Evolutionary conservation across 75 land plant genomes (phyloP).

Genomic region (Adiantum capillusveneris): DNA sequence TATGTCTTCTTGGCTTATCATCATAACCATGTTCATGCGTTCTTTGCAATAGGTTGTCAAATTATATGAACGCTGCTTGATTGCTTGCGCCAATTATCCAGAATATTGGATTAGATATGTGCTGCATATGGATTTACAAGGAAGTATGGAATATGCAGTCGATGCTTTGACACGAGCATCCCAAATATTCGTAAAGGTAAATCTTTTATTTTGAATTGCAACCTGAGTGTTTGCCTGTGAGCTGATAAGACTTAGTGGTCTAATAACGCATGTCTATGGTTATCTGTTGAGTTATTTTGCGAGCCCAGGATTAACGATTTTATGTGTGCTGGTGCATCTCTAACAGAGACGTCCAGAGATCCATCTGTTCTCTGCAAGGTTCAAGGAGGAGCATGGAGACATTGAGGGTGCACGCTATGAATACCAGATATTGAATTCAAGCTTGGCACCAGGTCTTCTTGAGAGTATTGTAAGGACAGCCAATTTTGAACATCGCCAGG

Average conservation of each 20-base stretch:
- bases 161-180: conserved; percentile 88
- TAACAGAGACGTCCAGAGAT: conserved; percentile 90
- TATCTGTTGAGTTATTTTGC: too few relatives aligned
- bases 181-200: conserved; percentile 91
- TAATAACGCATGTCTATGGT: too few relatives aligned
- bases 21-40: not conserved
- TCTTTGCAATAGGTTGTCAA: conserved; percentile 58
- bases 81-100: conserved; percentile 98
- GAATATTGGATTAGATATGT: conserved; percentile 96
- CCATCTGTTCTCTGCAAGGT: conserved; percentile 84
- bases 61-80: conserved; percentile 84
- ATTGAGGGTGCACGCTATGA: conserved; percentile 62
- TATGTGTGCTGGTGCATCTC: too few relatives aligned
- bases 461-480: conserved; percentile 83
- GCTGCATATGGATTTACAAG: conserved; percentile 66
- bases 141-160: conserved; percentile 67
- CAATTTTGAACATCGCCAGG: conserved; percentile 87
- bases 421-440: conserved; percentile 62
- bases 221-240: too few relatives aligned
- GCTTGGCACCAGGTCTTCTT: conserved; percentile 72
- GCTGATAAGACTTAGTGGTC: too few relatives aligned
- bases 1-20: not conserved
- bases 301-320: too few relatives aligned
- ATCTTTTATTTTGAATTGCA: not conserved
- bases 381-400: conserved; percentile 75